Conservation (phyloP, 495 filamentous ascomycete species). For the Hypoxylon perforatum region DNA sequence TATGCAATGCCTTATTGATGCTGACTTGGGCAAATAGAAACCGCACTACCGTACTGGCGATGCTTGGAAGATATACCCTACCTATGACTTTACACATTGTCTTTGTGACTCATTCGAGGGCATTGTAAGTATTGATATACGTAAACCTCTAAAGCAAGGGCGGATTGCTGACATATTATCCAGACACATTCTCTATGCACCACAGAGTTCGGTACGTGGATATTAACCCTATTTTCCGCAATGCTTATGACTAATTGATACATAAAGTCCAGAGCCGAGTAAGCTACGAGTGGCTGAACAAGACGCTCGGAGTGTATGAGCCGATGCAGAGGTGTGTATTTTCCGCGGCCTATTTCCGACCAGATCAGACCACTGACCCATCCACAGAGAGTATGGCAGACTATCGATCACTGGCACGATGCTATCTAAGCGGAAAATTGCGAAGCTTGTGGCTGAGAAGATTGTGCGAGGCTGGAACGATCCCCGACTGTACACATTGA, state of each 20-base stretch:
- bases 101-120: slow-evolving; percentile 89
- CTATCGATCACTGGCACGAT: slow-evolving; percentile 84
- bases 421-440: slow-evolving; percentile 84
- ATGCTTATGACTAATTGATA: slow-evolving; percentile 3
- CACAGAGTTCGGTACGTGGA: slow-evolving; percentile 80
- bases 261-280: slow-evolving; percentile 56
- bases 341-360: slow-evolving; percentile 31
- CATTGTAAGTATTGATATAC: slow-evolving; percentile 58
- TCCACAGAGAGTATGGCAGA: slow-evolving; percentile 68
- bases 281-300: slow-evolving; percentile 90
- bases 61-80: slow-evolving; percentile 87
- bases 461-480: slow-evolving; percentile 89
- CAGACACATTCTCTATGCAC: slow-evolving; percentile 87
- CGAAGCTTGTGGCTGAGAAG: slow-evolving; percentile 76
- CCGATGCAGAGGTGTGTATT: slow-evolving; percentile 76
- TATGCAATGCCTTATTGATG: background rate
- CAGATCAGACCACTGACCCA: slow-evolving; percentile 38
- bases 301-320: slow-evolving; percentile 75
- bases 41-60: slow-evolving; percentile 78
- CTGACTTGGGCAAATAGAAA: slow-evolving; percentile 57
- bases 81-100: slow-evolving; percentile 92
- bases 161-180: slow-evolving; percentile 1
- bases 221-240: background rate
- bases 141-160: too few species aligned
- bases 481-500: slow-evolving; percentile 88